phyloP scores from a whole-genome alignment of 1,284 basidiomycete species.

The Ustanciosporium gigantosporum region DNA sequence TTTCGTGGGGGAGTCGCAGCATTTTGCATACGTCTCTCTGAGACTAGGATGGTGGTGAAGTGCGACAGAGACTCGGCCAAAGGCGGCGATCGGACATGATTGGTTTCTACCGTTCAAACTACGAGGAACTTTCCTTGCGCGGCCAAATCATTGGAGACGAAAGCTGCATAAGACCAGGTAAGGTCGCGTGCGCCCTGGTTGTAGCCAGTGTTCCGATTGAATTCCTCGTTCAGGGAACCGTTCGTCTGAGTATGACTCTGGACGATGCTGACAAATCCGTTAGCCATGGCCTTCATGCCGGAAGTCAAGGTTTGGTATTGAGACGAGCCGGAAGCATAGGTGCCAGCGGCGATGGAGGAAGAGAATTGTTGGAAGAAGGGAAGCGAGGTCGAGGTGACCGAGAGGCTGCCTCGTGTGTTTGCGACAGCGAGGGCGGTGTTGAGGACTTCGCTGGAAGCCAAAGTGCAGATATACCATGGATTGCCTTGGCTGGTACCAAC shows the following conservation, averaged over 20 bases:
- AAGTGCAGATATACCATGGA: constrained; percentile 48
- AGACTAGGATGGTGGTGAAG: too few species aligned
- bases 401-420: constrained; percentile 10
- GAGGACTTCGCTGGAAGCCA: constrained; percentile 40
- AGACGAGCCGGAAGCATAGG: constrained; percentile 6
- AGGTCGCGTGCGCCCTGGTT: constrained; percentile 45
- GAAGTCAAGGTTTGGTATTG: constrained; percentile 18
- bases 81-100: too few species aligned
- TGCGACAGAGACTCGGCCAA: too few species aligned
- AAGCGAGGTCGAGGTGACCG: constrained; percentile 24
- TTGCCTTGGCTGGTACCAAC: constrained; percentile 30
- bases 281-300: constrained; percentile 35
- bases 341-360: constrained; percentile 16
- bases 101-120: too few species aligned
- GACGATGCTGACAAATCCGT: constrained; percentile 36
- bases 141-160: constrained; percentile 24
- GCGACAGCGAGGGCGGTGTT: constrained; percentile 29
- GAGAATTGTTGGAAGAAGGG: constrained; percentile 41
- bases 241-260: constrained; percentile 32
- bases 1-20: too few species aligned
- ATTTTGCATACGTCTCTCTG: too few species aligned
- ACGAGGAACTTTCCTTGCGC: too few species aligned
- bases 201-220: constrained; percentile 33
- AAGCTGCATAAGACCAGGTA: constrained; percentile 50
- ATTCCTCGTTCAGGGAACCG: constrained; percentile 43